These are phyloP conservation scores for Penicillium cataractarum DNA, from an alignment of 495 filamentous ascomycete species.

Conservation along the genomic window DNA sequence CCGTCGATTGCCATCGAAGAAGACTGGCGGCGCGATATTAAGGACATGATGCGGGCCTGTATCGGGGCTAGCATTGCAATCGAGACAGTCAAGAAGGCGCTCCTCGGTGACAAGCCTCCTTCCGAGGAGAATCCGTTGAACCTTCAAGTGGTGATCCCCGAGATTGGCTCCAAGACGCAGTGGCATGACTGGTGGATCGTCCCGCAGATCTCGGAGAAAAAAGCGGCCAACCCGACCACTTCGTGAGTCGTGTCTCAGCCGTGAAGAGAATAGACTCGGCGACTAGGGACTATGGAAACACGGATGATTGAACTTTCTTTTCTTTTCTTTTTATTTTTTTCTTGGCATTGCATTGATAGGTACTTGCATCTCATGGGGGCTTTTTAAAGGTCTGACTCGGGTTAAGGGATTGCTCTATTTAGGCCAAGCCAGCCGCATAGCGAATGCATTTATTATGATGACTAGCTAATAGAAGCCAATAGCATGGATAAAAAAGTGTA, in stretches of 20 bases:
- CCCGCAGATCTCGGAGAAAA: slow-evolving; percentile 56
- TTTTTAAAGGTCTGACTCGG: neutral
- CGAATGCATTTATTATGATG: slow-evolving; percentile 5
- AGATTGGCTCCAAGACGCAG: slow-evolving; percentile 49
- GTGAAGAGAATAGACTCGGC: neutral
- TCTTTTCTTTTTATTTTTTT: neutral
- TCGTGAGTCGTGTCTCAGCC: slow-evolving; percentile 1
- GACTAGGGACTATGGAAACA: neutral
- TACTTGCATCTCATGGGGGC: neutral
- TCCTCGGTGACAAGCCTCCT: slow-evolving; percentile 19
- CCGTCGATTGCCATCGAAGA: slow-evolving; percentile 55
- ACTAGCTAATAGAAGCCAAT: neutral
- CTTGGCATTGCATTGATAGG: slow-evolving; percentile 1
- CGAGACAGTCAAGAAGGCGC: slow-evolving; percentile 55
- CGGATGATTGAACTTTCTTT: neutral
- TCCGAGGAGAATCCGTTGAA: slow-evolving; percentile 26
- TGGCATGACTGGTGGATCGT: slow-evolving; percentile 83
- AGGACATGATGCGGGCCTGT: slow-evolving; percentile 63
- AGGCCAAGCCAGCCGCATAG: neutral
- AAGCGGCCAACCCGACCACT: slow-evolving; percentile 16
- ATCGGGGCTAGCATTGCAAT: slow-evolving; percentile 70
- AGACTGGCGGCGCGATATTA: slow-evolving; percentile 60
- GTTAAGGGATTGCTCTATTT: neutral
- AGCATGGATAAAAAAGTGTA: neutral
- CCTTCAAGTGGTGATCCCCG: slow-evolving; percentile 56